These are phyloP conservation scores for Lactarius vividus DNA, from an alignment of 768 basidiomycete species.

Conservation along the genomic window DNA sequence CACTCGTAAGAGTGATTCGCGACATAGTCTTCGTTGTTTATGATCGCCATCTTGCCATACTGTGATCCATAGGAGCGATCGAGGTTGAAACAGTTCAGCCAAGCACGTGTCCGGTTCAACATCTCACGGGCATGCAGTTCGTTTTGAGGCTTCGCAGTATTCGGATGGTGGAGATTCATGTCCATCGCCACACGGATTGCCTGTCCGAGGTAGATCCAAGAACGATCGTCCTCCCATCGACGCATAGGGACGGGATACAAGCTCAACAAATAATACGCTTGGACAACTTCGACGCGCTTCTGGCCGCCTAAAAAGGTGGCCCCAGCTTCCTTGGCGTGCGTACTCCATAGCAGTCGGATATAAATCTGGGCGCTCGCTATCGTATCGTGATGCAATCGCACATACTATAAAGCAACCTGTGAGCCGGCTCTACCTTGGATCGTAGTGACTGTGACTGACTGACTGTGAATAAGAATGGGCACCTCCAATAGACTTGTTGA, in stretches of 20 bases:
- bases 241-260: conserved; percentile 71
- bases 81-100: conserved; percentile 89
- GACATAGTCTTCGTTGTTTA: conserved; percentile 72
- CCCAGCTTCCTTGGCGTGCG: conserved; percentile 74
- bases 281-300: conserved; percentile 82
- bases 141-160: conserved; percentile 67
- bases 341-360: conserved; percentile 70
- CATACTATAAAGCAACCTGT: conserved; percentile 53
- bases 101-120: conserved; percentile 85
- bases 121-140: conserved; percentile 85
- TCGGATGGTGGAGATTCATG: conserved; percentile 82
- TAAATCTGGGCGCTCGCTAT: conserved; percentile 60
- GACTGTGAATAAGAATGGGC: conserved; percentile 90
- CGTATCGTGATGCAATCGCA: conserved; percentile 84
- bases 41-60: conserved; percentile 86
- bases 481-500: conserved; percentile 74
- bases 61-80: conserved; percentile 90
- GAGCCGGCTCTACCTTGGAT: neutral
- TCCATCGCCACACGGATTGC: conserved; percentile 88
- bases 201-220: conserved; percentile 86
- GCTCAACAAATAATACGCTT: conserved; percentile 77
- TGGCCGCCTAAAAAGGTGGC: conserved; percentile 68
- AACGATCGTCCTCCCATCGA: conserved; percentile 87
- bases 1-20: conserved; percentile 51
- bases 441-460: conserved; percentile 49